A percentile compares a stretch with the other conserved stretches of the same genome.
These are phyloP conservation scores for Termitomyces titanicus DNA, from an alignment of 768 basidiomycete species.

Conservation along the genomic window DNA sequence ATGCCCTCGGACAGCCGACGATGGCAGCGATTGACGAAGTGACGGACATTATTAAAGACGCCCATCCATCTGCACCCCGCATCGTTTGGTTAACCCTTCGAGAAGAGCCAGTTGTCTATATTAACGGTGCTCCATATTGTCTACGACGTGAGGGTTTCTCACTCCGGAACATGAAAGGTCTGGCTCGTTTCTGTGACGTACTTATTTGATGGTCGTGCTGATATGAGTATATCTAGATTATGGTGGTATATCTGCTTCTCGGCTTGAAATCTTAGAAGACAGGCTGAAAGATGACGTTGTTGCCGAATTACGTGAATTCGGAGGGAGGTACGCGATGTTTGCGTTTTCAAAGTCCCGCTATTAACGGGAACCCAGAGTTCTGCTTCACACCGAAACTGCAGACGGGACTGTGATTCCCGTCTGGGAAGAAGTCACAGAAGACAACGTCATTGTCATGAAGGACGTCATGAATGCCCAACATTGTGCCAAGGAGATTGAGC, in stretches of 20 bases:
- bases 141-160: constrained; percentile 81
- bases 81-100: constrained; percentile 92
- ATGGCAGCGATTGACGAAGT: constrained; percentile 83
- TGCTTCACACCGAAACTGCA: constrained; percentile 85
- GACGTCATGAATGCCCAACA: constrained; percentile 77
- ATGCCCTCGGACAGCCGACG: constrained; percentile 92
- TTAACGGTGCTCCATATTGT: constrained; percentile 93
- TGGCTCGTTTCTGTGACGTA: background rate
- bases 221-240: constrained; percentile 57
- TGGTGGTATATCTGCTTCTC: constrained; percentile 88
- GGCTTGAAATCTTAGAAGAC: constrained; percentile 89
- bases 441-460: constrained; percentile 76
- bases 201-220: background rate
- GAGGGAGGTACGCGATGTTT: constrained; percentile 59
- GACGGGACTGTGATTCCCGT: constrained; percentile 89
- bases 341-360: background rate
- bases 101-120: constrained; percentile 88
- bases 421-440: constrained; percentile 83
- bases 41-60: constrained; percentile 54
- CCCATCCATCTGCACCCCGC: constrained; percentile 55
- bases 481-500: constrained; percentile 46
- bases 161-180: constrained; percentile 92
- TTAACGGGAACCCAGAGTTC: constrained; percentile 41
- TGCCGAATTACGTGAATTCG: constrained; percentile 77
- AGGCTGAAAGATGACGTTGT: constrained; percentile 86